Percentiles rank a stretch among this genome's conserved stretches.
These are phyloP conservation scores for Calonectria pteridis DNA, from an alignment of 2,329 filamentous ascomycete genomes.

Conservation along the genomic window DNA sequence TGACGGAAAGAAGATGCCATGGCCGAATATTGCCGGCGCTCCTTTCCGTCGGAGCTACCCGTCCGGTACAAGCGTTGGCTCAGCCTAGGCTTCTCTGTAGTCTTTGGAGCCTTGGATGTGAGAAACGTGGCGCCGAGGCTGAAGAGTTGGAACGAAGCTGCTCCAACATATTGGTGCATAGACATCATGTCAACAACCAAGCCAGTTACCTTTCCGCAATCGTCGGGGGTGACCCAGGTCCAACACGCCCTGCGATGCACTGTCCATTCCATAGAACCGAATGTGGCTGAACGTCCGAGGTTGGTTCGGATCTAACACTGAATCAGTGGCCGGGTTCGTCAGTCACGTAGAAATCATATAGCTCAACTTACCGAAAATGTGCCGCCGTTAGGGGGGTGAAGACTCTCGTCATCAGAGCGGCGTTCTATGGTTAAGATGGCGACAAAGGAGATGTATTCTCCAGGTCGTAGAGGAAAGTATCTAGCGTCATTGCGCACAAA, in stretches of 20 bases:
- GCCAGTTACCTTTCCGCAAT: conserved; percentile 17
- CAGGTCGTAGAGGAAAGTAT: background rate
- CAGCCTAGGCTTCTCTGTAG: background rate
- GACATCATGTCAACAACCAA: conserved; percentile 13
- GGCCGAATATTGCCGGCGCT: background rate
- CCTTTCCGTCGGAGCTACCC: background rate
- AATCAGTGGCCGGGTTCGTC: background rate
- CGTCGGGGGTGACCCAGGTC: conserved; percentile 18
- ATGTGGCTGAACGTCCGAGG: conserved; percentile 9
- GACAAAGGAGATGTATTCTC: background rate
- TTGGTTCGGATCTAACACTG: background rate
- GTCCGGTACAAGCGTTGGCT: background rate
- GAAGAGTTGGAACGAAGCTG: background rate
- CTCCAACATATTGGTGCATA: background rate
- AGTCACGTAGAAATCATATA: no score
- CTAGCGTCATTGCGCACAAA: background rate
- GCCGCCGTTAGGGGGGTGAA: background rate
- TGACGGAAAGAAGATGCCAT: conserved; percentile 3
- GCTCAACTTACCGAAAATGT: background rate
- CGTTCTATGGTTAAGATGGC: background rate
- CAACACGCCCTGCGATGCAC: background rate
- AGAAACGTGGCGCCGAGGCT: conserved; percentile 7
- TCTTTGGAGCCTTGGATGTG: background rate
- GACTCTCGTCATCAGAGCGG: background rate
- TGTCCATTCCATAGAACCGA: conserved; percentile 3